phyloP scores from a whole-genome alignment of 441 rosid species.

The Mallotus japonicus region DNA sequence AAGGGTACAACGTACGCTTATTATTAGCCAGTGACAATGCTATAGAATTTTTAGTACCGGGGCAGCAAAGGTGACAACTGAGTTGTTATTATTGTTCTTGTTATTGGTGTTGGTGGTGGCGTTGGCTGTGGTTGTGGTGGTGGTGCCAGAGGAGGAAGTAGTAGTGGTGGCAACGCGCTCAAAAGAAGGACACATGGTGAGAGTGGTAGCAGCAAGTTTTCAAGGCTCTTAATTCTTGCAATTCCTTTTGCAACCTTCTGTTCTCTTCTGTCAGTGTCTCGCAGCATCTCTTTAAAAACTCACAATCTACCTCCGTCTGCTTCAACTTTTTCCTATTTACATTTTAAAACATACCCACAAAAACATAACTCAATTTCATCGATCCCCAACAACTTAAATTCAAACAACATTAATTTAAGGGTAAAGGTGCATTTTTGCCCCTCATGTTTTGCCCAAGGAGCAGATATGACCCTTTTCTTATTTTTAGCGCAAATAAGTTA shows the following conservation, averaged over 20 bases:
- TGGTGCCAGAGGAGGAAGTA: conserved; percentile 25
- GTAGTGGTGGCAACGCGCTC: conserved; percentile 74
- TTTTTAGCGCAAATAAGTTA: too few species aligned
- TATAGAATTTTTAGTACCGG: conserved; percentile 9
- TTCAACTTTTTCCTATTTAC: conserved; percentile 80
- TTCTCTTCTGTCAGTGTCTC: conserved; percentile 90
- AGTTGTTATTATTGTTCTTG: not conserved
- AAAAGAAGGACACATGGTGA: conserved; percentile 97
- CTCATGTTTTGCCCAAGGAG: too few species aligned
- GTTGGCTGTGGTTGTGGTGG: conserved; percentile 2
- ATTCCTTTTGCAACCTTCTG: conserved; percentile 82
- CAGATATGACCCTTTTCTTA: too few species aligned
- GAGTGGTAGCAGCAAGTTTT: conserved; percentile 93
- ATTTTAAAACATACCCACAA: not conserved
- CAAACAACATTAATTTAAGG: not conserved
- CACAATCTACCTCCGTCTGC: conserved; percentile 96
- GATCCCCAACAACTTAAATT: not conserved
- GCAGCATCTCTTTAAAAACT: conserved; percentile 88
- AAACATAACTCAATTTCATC: too few species aligned
- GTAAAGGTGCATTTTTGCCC: too few species aligned
- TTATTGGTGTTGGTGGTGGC: not conserved
- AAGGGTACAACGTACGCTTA: conserved; percentile 30
- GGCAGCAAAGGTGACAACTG: conserved; percentile 9
- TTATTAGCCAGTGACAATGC: conserved; percentile 17
- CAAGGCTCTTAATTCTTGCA: conserved; percentile 79